Percentiles rank a stretch among this genome's conserved stretches.
These are phyloP conservation scores for Melampsora allii-populina DNA, from an alignment of 1,284 basidiomycete species.

Conservation along the genomic window DNA sequence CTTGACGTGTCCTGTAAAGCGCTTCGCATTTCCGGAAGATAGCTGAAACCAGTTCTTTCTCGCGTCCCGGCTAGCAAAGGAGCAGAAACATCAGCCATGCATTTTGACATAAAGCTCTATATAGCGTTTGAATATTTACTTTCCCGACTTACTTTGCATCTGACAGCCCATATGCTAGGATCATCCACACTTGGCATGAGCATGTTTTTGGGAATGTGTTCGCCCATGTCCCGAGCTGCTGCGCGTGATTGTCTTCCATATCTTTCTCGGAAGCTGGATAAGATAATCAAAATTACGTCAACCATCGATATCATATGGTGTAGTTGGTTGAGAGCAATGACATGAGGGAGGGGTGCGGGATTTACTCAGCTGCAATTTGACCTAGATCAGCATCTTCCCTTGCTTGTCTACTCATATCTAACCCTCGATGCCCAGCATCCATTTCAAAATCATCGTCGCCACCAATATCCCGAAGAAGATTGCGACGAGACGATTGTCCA, in stretches of 20 bases:
- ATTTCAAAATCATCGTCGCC: constrained; percentile 20
- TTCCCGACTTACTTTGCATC: constrained; percentile 73
- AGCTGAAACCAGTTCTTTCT: constrained; percentile 87
- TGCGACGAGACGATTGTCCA: constrained; percentile 32
- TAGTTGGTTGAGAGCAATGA: neutral
- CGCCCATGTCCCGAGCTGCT: constrained; percentile 55
- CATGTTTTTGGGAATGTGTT: constrained; percentile 88
- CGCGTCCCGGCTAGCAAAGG: constrained; percentile 70
- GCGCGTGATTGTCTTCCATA: constrained; percentile 56
- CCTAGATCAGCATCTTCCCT: constrained; percentile 41
- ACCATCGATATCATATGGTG: constrained; percentile 69
- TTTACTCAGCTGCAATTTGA: constrained; percentile 44
- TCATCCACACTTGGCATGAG: constrained; percentile 97
- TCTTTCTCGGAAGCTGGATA: constrained; percentile 80
- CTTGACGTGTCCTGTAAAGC: constrained; percentile 62
- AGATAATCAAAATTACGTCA: constrained; percentile 70
- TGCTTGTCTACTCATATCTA: constrained; percentile 41
- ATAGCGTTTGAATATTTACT: neutral
- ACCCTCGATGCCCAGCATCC: constrained; percentile 42
- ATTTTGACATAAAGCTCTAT: neutral
- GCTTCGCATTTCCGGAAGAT: constrained; percentile 89
- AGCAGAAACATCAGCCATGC: neutral
- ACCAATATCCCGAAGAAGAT: constrained; percentile 26
- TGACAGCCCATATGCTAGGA: constrained; percentile 91
- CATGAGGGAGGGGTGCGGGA: neutral